Conservation (phyloP, 2,329 filamentous ascomycete genomes). For the Mariannaea sp. region DNA sequence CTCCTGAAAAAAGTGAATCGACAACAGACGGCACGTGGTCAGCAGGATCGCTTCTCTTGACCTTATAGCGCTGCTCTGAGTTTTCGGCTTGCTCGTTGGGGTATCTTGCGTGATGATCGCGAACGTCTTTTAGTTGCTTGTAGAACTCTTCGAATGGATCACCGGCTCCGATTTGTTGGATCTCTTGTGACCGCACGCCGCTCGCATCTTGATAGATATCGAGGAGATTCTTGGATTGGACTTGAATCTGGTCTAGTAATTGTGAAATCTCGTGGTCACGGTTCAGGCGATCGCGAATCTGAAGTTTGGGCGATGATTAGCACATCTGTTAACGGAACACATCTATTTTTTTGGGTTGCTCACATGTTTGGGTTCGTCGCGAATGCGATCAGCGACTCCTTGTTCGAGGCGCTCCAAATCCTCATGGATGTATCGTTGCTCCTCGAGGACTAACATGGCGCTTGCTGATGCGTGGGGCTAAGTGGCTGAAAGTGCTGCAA, state of each 20-base stretch:
- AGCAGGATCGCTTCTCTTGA: slow-evolving; percentile 66
- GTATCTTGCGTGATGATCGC: slow-evolving; percentile 86
- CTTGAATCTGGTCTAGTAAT: slow-evolving; percentile 85
- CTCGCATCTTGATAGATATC: slow-evolving; percentile 83
- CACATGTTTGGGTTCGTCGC: slow-evolving; percentile 88
- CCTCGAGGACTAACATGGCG: slow-evolving; percentile 84
- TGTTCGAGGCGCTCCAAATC: slow-evolving; percentile 96
- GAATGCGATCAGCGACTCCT: slow-evolving; percentile 85
- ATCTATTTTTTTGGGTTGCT: slow-evolving; percentile 42
- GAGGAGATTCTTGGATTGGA: slow-evolving; percentile 79
- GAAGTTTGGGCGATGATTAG: slow-evolving; percentile 31
- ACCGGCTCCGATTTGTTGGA: slow-evolving; percentile 81
- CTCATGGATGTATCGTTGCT: slow-evolving; percentile 92
- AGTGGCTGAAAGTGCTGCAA: not conserved
- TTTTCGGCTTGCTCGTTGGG: slow-evolving; percentile 96
- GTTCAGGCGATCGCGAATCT: slow-evolving; percentile 88
- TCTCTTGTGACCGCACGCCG: slow-evolving; percentile 74
- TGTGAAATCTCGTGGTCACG: slow-evolving; percentile 90
- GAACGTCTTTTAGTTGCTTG: slow-evolving; percentile 78
- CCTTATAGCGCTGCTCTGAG: slow-evolving; percentile 88
- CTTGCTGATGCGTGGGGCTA: not conserved
- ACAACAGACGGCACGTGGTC: slow-evolving; percentile 70
- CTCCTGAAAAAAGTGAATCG: slow-evolving; percentile 92
- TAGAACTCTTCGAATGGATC: slow-evolving; percentile 93
- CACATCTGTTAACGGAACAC: not conserved